These are phyloP conservation scores for Mortierella sp. DNA, from an alignment of 371 early-diverging fungal genomes.

Conservation along the genomic window DNA sequence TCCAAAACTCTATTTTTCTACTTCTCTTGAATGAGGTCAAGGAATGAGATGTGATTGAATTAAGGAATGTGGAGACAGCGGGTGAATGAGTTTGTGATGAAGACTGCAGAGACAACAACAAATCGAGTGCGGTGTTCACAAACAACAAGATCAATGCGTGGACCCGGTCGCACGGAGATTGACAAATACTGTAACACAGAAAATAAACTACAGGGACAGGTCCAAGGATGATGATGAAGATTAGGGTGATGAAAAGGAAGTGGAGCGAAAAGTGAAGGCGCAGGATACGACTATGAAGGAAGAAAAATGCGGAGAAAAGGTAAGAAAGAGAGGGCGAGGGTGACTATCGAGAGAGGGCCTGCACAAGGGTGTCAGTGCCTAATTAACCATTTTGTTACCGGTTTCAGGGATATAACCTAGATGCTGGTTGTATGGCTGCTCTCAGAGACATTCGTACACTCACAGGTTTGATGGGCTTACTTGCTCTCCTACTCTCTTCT, in stretches of 20 bases:
- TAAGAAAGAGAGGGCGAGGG: background rate
- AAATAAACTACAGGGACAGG: no score
- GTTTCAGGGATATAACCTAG: background rate
- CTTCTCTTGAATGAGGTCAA: background rate
- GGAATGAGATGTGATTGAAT: no score
- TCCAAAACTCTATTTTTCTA: background rate
- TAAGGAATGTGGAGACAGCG: no score
- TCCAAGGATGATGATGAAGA: background rate
- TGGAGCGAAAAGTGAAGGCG: background rate
- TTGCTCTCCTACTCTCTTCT: background rate
- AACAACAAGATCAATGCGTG: no score
- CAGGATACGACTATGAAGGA: no score
- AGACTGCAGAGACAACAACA: background rate
- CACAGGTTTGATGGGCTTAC: background rate
- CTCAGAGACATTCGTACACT: background rate
- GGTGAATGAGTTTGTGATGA: no score
- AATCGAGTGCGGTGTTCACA: no score
- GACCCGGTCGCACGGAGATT: no score
- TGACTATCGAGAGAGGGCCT: background rate
- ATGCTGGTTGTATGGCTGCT: background rate
- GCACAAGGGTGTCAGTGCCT: no score
- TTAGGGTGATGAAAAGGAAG: slow-evolving; percentile 1
- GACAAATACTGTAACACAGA: background rate
- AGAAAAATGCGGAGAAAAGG: background rate
- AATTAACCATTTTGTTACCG: no score